A percentile compares a stretch with the other conserved stretches of the same genome.
phyloP scores from a whole-genome alignment of 2,329 filamentous ascomycete genomes.

The Fusarium anthophilum region DNA sequence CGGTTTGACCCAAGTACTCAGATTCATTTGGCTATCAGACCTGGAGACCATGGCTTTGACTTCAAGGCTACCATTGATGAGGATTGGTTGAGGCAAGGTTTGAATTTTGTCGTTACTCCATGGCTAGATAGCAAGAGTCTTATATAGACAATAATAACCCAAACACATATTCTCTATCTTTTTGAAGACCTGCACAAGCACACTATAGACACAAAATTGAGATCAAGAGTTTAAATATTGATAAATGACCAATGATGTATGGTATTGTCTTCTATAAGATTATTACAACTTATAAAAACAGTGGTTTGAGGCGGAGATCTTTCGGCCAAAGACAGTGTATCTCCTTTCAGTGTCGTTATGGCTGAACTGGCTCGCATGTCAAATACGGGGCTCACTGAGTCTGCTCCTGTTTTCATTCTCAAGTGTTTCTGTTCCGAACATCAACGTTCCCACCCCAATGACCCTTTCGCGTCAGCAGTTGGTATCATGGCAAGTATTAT shows the following conservation, averaged over 20 bases:
- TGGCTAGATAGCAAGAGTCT: background rate
- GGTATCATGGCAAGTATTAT: background rate
- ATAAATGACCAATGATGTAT: fast-evolving
- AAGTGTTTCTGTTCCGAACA: background rate
- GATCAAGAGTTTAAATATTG: no score
- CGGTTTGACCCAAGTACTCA: background rate
- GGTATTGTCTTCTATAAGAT: no score
- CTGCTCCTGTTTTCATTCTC: background rate
- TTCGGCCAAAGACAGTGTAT: background rate
- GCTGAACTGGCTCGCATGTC: background rate
- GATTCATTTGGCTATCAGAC: background rate
- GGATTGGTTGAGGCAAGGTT: background rate
- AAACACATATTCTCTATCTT: background rate
- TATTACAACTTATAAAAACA: background rate
- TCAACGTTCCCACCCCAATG: background rate
- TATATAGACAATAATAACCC: fast-evolving
- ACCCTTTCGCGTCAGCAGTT: background rate
- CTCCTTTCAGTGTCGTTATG: background rate
- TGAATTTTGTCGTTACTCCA: background rate
- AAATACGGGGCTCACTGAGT: background rate
- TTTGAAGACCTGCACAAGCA: fast-evolving
- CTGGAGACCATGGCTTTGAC: background rate
- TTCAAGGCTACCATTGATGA: background rate
- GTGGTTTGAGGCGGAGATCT: background rate
- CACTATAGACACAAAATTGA: background rate